Percentiles rank a stretch among this genome's conserved stretches.
phyloP scores from a whole-genome alignment of 2,329 filamentous ascomycete species.

The Venturia effusa region DNA sequence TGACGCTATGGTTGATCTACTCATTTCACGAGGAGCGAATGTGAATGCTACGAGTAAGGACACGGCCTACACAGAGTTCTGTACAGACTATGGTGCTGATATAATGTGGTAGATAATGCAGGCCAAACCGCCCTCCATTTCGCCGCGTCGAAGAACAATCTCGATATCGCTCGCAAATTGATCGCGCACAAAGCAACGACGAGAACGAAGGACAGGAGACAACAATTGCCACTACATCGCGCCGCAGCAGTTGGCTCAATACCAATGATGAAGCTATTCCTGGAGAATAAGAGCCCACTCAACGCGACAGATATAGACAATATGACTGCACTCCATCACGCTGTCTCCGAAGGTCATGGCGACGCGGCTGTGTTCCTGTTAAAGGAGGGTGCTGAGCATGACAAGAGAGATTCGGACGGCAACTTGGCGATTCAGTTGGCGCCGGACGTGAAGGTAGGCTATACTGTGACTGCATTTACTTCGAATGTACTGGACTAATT shows the following conservation, averaged over 20 bases:
- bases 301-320: constrained; percentile 76
- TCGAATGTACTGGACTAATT: not conserved
- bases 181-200: constrained; percentile 66
- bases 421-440: constrained; percentile 67
- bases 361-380: constrained; percentile 75
- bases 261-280: constrained; percentile 72
- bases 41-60: constrained; percentile 46
- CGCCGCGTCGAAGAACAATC: constrained; percentile 76
- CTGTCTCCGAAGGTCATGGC: constrained; percentile 63
- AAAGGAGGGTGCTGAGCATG: constrained; percentile 72
- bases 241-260: constrained; percentile 81
- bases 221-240: constrained; percentile 84
- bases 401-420: constrained; percentile 64
- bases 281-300: constrained; percentile 68
- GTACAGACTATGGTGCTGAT: not conserved
- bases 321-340: constrained; percentile 83
- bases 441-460: constrained; percentile 68
- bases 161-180: constrained; percentile 71
- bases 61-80: too few species aligned
- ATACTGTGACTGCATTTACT: not conserved
- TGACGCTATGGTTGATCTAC: constrained; percentile 55
- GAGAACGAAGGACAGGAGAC: constrained; percentile 70
- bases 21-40: constrained; percentile 60
- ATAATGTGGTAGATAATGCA: constrained; percentile 42
- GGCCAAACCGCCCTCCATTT: constrained; percentile 86